A percentile compares a stretch with the other conserved stretches of the same genome.
These are phyloP conservation scores for Boletus huronensis DNA, from an alignment of 768 basidiomycete species.

Conservation along the genomic window DNA sequence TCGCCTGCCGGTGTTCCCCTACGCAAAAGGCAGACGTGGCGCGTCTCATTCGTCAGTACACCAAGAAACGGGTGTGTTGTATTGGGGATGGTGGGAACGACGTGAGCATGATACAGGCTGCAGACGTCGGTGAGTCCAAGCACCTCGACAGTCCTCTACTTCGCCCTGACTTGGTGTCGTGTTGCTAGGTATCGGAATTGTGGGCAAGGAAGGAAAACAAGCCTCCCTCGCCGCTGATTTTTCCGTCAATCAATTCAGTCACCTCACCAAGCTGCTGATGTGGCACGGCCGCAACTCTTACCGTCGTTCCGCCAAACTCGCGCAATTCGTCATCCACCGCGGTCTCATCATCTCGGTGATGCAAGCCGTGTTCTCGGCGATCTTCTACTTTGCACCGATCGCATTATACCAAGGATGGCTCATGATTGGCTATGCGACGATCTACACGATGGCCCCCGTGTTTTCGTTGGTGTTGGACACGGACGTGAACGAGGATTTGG, in stretches of 20 bases:
- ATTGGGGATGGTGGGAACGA: slow-evolving; percentile 99
- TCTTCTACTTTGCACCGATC: slow-evolving; percentile 93
- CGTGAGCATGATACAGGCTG: slow-evolving; percentile 99
- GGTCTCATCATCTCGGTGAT: slow-evolving; percentile 96
- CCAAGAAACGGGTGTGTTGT: slow-evolving; percentile 95
- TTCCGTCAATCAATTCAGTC: slow-evolving; percentile 94
- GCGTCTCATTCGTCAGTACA: slow-evolving; percentile 82
- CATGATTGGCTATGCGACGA: slow-evolving; percentile 93
- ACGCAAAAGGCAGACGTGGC: slow-evolving; percentile 99
- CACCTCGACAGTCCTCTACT: not conserved
- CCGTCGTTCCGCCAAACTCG: slow-evolving; percentile 94
- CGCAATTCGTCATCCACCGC: slow-evolving; percentile 97
- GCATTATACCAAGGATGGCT: slow-evolving; percentile 98
- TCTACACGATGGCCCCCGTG: slow-evolving; percentile 98
- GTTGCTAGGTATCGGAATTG: slow-evolving; percentile 83
- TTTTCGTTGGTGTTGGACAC: slow-evolving; percentile 95
- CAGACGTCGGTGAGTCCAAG: slow-evolving; percentile 82
- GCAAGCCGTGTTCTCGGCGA: slow-evolving; percentile 94
- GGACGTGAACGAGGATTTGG: slow-evolving; percentile 94
- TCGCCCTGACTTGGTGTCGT: not conserved
- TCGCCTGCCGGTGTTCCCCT: slow-evolving; percentile 96
- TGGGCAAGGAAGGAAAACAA: slow-evolving; percentile 98
- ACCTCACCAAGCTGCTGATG: slow-evolving; percentile 90
- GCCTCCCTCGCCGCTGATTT: slow-evolving; percentile 99
- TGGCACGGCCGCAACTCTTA: slow-evolving; percentile 99